phyloP scores from a whole-genome alignment of 495 filamentous ascomycete species.

The Pyrenula aspistea region DNA sequence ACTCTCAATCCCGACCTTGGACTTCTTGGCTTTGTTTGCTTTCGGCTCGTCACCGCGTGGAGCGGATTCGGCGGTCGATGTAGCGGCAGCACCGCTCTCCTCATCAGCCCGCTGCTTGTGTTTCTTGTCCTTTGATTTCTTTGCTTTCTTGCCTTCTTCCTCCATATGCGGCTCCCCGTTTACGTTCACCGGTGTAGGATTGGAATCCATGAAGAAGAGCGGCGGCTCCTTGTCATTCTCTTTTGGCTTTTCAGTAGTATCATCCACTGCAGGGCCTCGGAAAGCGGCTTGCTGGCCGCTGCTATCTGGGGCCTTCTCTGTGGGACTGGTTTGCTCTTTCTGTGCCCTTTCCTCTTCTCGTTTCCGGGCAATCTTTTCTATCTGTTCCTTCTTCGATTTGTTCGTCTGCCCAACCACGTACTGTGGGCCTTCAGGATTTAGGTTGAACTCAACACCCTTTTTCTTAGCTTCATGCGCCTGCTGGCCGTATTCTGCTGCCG shows the following conservation, averaged over 20 bases:
- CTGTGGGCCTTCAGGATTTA: slow-evolving; percentile 6
- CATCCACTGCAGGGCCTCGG: slow-evolving; percentile 1
- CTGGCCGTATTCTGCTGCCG: slow-evolving; percentile 11
- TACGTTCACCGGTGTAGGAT: slow-evolving; percentile 12
- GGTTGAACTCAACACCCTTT: slow-evolving; percentile 9
- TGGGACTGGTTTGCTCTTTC: neutral
- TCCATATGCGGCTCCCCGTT: neutral
- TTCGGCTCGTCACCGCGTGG: neutral
- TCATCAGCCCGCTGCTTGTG: slow-evolving; percentile 1
- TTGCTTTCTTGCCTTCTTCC: neutral
- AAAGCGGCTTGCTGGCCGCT: neutral
- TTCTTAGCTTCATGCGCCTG: slow-evolving; percentile 9
- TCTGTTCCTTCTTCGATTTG: slow-evolving; percentile 3
- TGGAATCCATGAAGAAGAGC: slow-evolving; percentile 12
- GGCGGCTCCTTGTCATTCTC: slow-evolving; percentile 2
- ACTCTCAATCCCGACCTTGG: no score
- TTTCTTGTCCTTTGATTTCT: neutral
- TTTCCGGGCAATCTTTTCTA: slow-evolving; percentile 1
- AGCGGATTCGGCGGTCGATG: neutral
- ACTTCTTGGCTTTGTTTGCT: neutral
- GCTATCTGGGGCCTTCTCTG: neutral
- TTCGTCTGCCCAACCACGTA: slow-evolving; percentile 15
- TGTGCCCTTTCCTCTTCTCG: neutral
- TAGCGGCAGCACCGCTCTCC: neutral
- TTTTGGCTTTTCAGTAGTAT: neutral